Evolutionary conservation across 2,329 filamentous ascomycete genomes (phyloP), one percentile per base, ranked within the genome.

Genomic region (Grosmannia clavigera): DNA sequence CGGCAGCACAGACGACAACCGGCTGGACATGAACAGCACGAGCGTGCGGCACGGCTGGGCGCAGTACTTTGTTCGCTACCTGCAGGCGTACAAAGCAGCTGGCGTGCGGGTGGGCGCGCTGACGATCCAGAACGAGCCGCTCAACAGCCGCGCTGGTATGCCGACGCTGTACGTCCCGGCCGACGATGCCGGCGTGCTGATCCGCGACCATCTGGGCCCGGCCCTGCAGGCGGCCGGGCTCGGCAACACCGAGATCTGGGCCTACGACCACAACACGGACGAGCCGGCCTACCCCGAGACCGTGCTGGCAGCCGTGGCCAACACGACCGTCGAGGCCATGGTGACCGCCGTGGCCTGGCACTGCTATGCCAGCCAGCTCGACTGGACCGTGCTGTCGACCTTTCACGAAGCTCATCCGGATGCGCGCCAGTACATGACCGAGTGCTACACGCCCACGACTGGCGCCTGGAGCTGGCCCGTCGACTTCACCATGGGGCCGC

Each of bases 401-500:
- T 77, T 78, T 66, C 72, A 76, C 64, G 67, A 71, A 60, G 63
- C 65, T 29, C 73, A 74, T 65, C 74, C 75, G 0, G 60, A 63
- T 55, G 71, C 68, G 7, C 68, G 70, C 27, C 75, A 78, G 64
- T 76, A 76, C 68, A 77, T 78, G 76, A 78, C 76, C 14, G 76
- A 78, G 65, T 79, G 76, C 67, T 76, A 73, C 68, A 74, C 70
- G 1, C 70, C 70, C 3, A 69, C 70, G 0, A 65, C 66, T 35
- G 74, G 70, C 7, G 67, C 70, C 16, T 75, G 72, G 73, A 67
- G 69, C 63, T 68, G 70, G 58, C 70, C 71, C 3, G 70, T 70
- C 27, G 68, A 69, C 61, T 82, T 82, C 67, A 73, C 72, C 29
- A 67, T 75, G 73, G 79, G 69, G 61, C 83, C 70, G 68, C 78